Conservation (phyloP, 129 eudicot species). For the Helichrysum umbraculigerum region DNA sequence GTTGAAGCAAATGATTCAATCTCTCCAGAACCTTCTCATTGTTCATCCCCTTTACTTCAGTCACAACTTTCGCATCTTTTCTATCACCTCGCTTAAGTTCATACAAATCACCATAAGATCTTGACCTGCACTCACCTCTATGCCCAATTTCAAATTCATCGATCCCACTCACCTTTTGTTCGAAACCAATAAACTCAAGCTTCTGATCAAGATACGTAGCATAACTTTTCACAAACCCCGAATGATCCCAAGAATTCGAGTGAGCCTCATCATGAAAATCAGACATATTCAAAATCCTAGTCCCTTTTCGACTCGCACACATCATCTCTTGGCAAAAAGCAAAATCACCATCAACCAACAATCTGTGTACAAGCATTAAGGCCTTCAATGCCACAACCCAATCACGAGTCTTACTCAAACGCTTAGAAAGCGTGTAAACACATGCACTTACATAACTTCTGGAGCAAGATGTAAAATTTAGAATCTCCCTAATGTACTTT, state of each 20-base stretch:
- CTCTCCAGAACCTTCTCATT: constrained; percentile 55
- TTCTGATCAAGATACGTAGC: constrained; percentile 59
- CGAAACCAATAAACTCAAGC: constrained; percentile 55
- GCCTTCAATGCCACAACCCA: constrained; percentile 75
- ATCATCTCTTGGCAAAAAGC: constrained; percentile 44
- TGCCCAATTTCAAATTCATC: constrained; percentile 37
- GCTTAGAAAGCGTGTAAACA: constrained; percentile 44
- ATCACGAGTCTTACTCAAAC: constrained; percentile 59
- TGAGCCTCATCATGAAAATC: constrained; percentile 67
- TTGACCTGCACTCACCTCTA: constrained; percentile 26
- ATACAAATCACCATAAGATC: constrained; percentile 45
- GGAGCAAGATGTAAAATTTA: constrained; percentile 38
- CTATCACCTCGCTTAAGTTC: constrained; percentile 34
- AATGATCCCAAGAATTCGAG: constrained; percentile 76
- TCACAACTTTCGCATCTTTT: constrained; percentile 31
- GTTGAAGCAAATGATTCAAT: constrained; percentile 48
- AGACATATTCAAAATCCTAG: constrained; percentile 66
- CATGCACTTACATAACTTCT: constrained; percentile 47
- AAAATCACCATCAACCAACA: constrained; percentile 53
- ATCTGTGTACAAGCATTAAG: constrained; percentile 60
- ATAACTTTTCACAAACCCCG: constrained; percentile 60
- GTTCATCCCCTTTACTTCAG: constrained; percentile 48
- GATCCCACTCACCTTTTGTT: constrained; percentile 42
- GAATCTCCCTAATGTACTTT: constrained; percentile 50
- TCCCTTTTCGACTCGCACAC: constrained; percentile 49